Base-by-base conservation (phyloP, 2,329 filamentous ascomycete genomes). In the Fusarium transvaalense region DNA sequence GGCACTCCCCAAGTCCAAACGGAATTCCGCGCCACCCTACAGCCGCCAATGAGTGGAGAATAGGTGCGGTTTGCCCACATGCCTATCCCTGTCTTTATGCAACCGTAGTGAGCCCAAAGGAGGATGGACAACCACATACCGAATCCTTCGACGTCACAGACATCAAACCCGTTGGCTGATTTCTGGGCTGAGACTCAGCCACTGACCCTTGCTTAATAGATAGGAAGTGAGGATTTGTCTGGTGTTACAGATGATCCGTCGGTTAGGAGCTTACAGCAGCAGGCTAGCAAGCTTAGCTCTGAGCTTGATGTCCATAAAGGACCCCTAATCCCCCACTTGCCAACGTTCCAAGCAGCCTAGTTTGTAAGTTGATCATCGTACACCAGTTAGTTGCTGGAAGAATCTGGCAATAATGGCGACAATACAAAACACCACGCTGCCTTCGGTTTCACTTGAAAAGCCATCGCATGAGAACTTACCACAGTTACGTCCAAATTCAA, bases 61-160 rank as follows among this genome's bases (percentile, higher is more conserved):
- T 50, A 19, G 12, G 32, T 27, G 23, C 46, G 15, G 35, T 48
- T n/a, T 35, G n/a, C 23, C 45, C 23, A 23, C 17, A 12, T 7
- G 15, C 3, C 23, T 7, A 17, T 42, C 61, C 61, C 43, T 65
- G 53, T 46, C 32, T 12, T 3, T 34, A 41, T 46, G 27, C 23
- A 58, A 57, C 29, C 42, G 19, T 38, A 31, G 27, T 34, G 31
- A 52, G 37, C 43, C 55, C 13, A 38, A 15, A 27, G 31, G 34
- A 62, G 41, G 35, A 62, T 62, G 42, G 15, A 35, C 38, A 10
- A 23, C 10, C 52, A 45, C 29, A 57, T 10, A 29, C 19, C 19
- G 19, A 53, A 64, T 64, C 61, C 61, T 64, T 65, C 41, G 12
- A 65, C 53, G 53, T 60, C 61, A 64, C 21, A 17, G 19, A 23